Evolutionary conservation across 768 basidiomycete genomes (phyloP).

Genomic region (Coprinopsis cinerea): DNA sequence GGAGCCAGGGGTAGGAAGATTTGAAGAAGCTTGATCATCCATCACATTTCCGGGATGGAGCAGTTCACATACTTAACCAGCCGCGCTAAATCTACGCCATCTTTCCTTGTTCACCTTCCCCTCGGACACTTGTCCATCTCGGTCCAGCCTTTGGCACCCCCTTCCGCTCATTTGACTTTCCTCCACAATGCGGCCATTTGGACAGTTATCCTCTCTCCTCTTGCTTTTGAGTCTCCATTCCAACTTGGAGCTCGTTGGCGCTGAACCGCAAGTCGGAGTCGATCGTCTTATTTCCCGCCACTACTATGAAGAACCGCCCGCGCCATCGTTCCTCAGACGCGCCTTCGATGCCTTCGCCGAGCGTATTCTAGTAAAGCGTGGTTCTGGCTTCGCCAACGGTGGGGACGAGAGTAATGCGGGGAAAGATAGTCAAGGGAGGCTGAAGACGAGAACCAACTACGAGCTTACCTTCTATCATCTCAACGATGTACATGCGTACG

Average conservation of each 20-base stretch:
- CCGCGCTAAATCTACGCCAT: not conserved
- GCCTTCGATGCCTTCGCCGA: not conserved
- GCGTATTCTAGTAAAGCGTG: slow-evolving; percentile 15
- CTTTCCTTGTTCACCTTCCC: not conserved
- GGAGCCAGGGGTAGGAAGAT: too few relatives aligned
- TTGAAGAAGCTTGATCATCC: too few relatives aligned
- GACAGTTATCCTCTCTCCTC: not conserved
- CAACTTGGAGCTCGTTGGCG: not conserved
- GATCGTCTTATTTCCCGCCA: slow-evolving; percentile 21
- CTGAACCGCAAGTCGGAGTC: slow-evolving; percentile 5
- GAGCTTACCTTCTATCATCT: slow-evolving; percentile 32
- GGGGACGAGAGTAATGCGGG: slow-evolving; percentile 13
- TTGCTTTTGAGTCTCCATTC: not conserved
- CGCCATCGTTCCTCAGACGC: not conserved
- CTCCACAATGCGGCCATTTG: not conserved
- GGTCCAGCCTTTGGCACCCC: not conserved
- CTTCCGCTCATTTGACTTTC: not conserved
- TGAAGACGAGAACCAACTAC: slow-evolving; percentile 17
- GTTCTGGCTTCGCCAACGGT: slow-evolving; percentile 17
- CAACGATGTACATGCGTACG: slow-evolving; percentile 38
- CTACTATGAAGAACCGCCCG: slow-evolving; percentile 11
- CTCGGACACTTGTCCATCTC: not conserved
- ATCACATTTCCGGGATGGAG: too few relatives aligned
- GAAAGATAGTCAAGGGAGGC: slow-evolving; percentile 15
- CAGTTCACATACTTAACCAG: not conserved